Evolutionary conservation across 2,329 filamentous ascomycete genomes (phyloP).

Genomic region (Paecilomyces variotii): DNA sequence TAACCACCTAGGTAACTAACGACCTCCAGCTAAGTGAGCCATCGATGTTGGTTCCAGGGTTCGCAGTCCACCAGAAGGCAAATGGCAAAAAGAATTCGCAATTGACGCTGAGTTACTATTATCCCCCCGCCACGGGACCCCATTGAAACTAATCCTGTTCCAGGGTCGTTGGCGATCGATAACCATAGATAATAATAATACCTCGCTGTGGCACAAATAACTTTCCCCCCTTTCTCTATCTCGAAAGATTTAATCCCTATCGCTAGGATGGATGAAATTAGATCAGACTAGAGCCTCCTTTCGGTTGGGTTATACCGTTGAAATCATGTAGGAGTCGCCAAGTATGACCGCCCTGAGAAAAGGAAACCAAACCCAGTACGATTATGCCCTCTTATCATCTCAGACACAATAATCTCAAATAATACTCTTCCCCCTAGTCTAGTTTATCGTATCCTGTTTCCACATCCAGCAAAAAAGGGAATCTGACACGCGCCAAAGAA

Average conservation of each 20-base stretch:
- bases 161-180: background rate
- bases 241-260: no score
- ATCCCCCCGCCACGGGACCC: background rate
- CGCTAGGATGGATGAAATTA: no score
- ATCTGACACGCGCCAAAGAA: background rate
- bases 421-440: background rate
- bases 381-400: no score
- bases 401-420: background rate
- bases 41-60: background rate
- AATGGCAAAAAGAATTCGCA: background rate
- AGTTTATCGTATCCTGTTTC: background rate
- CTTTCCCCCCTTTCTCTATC: no score
- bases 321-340: no score
- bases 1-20: background rate
- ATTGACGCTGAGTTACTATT: background rate
- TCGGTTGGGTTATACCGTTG: no score
- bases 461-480: background rate
- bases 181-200: no score
- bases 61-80: background rate
- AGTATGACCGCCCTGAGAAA: no score
- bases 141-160: background rate
- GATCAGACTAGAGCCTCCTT: no score
- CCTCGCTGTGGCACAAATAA: background rate
- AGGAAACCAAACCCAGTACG: no score
- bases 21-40: background rate